Conservation (phyloP, 495 filamentous ascomycete genomes). For the Tuber aestivum region DNA sequence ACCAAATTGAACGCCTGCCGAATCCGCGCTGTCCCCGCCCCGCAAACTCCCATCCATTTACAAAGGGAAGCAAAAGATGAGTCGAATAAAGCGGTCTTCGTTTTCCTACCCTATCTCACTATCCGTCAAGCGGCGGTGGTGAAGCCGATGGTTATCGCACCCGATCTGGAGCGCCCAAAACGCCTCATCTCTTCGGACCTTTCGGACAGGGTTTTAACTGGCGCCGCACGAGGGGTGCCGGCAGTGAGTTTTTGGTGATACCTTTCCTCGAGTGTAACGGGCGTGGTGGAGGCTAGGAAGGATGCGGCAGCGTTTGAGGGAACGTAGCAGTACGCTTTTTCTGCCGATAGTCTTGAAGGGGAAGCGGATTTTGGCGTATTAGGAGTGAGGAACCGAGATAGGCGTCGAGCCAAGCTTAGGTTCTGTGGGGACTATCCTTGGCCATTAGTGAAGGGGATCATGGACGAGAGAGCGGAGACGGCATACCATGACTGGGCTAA, state of each 20-base stretch:
- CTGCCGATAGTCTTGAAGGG: not conserved
- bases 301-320: not conserved
- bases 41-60: not conserved
- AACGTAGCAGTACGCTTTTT: not conserved
- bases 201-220: not conserved
- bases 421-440: not conserved
- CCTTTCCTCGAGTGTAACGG: not conserved
- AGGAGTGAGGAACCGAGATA: not conserved
- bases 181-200: not conserved
- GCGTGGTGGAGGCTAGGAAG: not conserved
- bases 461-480: not conserved
- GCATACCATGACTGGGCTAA: not conserved
- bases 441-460: not conserved
- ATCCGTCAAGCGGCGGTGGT: not conserved
- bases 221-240: not conserved
- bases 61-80: not conserved
- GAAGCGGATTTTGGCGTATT: not conserved
- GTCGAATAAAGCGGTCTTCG: not conserved
- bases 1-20: not conserved
- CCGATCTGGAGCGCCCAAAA: not conserved
- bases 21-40: not conserved
- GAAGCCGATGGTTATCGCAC: not conserved
- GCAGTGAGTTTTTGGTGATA: not conserved
- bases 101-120: not conserved
- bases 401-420: not conserved